Evolutionary conservation across 129 eudicot genomes (phyloP).

Genomic region (Deinandra increscens): DNA sequence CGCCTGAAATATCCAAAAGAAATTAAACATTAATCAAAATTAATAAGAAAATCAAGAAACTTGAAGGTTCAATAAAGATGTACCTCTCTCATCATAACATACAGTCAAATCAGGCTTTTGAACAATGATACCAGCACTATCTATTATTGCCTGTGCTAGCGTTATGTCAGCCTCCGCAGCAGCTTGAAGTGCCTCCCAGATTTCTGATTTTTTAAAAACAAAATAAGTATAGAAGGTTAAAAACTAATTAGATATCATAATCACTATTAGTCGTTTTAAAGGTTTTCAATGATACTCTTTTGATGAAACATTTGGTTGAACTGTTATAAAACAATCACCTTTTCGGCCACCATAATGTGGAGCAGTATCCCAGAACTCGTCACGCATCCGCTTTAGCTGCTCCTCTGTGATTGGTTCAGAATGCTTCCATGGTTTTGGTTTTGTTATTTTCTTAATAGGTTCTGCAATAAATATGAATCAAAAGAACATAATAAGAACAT

Average conservation of each 20-base stretch:
- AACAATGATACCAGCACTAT: slow-evolving; percentile 86
- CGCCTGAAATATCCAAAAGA: slow-evolving; percentile 52
- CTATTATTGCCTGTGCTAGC: slow-evolving; percentile 80
- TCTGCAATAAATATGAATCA: slow-evolving; percentile 15
- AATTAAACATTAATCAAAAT: slow-evolving; percentile 1
- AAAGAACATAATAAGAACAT: neutral
- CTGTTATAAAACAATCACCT: slow-evolving; percentile 37
- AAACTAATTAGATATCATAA: neutral
- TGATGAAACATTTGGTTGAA: neutral
- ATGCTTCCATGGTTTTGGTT: slow-evolving; percentile 93
- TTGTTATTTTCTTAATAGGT: slow-evolving; percentile 58
- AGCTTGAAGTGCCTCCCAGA: slow-evolving; percentile 93
- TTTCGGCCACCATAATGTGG: slow-evolving; percentile 91
- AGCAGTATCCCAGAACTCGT: slow-evolving; percentile 93
- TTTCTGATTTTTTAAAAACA: slow-evolving; percentile 46
- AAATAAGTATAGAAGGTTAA: neutral
- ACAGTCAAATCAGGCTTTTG: slow-evolving; percentile 69
- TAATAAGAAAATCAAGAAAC: neutral
- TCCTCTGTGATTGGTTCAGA: slow-evolving; percentile 67
- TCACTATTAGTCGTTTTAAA: neutral
- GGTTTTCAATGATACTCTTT: neutral
- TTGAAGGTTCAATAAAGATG: neutral
- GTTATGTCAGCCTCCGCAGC: slow-evolving; percentile 72
- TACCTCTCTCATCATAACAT: slow-evolving; percentile 95
- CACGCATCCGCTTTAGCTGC: slow-evolving; percentile 79